Evolutionary conservation across 352 stramenopile genomes (phyloP).

Genomic region (Phytophthora crassamura): DNA sequence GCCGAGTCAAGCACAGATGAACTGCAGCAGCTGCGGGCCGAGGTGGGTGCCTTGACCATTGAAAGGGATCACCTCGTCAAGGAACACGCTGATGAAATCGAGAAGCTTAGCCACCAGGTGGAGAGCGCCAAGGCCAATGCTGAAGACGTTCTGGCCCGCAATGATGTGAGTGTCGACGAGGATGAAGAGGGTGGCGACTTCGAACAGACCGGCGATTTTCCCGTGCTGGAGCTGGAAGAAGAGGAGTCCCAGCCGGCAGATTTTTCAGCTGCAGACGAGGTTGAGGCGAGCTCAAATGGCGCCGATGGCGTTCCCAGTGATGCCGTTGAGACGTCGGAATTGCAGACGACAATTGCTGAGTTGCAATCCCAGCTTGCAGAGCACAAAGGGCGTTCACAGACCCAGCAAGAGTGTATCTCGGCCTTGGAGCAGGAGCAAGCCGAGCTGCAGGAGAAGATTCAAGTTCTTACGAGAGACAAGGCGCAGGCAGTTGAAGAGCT

Average conservation of each 20-base stretch:
- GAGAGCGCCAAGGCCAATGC: slow-evolving; percentile 2
- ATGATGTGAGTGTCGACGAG: background rate
- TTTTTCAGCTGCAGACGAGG: slow-evolving; percentile 29
- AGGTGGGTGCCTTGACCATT: slow-evolving; percentile 30
- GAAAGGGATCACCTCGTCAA: slow-evolving; percentile 30
- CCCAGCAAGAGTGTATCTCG: slow-evolving; percentile 25
- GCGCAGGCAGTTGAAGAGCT: slow-evolving; percentile 5
- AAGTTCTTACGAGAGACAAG: slow-evolving; percentile 20
- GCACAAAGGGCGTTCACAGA: slow-evolving; percentile 17
- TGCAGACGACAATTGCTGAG: background rate
- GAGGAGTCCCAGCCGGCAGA: slow-evolving; percentile 9
- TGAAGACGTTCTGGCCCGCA: background rate
- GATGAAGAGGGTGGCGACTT: slow-evolving; percentile 7
- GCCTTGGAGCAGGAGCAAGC: slow-evolving; percentile 17
- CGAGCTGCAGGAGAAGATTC: slow-evolving; percentile 19
- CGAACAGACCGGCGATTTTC: slow-evolving; percentile 17
- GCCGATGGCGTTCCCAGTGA: slow-evolving; percentile 1
- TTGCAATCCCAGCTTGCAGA: slow-evolving; percentile 14
- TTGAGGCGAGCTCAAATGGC: slow-evolving; percentile 3
- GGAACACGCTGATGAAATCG: slow-evolving; percentile 27
- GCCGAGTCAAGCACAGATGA: slow-evolving; percentile 36
- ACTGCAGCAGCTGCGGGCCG: slow-evolving; percentile 31
- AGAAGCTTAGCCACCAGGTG: slow-evolving; percentile 28
- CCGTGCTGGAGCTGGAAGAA: slow-evolving; percentile 34
- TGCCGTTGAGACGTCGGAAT: background rate